phyloP scores from a whole-genome alignment of 495 filamentous ascomycete genomes.

The Amorphotheca resinae region DNA sequence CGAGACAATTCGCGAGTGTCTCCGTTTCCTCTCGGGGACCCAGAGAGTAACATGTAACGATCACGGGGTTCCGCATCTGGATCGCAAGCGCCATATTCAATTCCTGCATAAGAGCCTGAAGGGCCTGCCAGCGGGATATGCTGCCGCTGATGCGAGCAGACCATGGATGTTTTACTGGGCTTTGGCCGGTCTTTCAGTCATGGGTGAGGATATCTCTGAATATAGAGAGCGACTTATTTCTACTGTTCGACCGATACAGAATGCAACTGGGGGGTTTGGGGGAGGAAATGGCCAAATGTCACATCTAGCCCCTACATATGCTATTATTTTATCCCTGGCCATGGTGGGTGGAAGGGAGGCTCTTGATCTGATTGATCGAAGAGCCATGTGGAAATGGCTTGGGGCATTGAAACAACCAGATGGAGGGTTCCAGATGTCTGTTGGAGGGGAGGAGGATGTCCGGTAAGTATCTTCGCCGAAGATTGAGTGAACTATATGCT shows the following conservation, averaged over 20 bases:
- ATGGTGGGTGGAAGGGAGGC: constrained; percentile 63
- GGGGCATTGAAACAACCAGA: constrained; percentile 68
- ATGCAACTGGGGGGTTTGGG: constrained; percentile 75
- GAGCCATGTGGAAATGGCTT: constrained; percentile 81
- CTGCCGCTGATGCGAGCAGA: constrained; percentile 64
- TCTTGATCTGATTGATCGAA: constrained; percentile 64
- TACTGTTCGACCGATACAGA: constrained; percentile 70
- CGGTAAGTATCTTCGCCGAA: constrained; percentile 38
- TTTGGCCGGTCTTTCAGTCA: constrained; percentile 52
- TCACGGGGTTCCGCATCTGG: constrained; percentile 60
- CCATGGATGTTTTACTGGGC: constrained; percentile 95
- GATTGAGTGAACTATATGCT: background rate
- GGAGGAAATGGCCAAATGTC: constrained; percentile 84
- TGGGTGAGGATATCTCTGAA: constrained; percentile 61
- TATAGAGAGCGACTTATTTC: constrained; percentile 56
- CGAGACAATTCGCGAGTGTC: constrained; percentile 51
- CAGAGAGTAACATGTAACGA: constrained; percentile 35
- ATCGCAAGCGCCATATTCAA: constrained; percentile 54
- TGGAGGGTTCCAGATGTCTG: constrained; percentile 70
- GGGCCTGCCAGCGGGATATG: constrained; percentile 51
- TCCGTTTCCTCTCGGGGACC: constrained; percentile 50
- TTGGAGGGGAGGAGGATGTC: constrained; percentile 83
- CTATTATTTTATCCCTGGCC: constrained; percentile 61
- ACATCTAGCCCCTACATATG: constrained; percentile 82
- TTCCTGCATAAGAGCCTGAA: constrained; percentile 60